These are phyloP conservation scores for Datura wrightii DNA, from an alignment of 257 asterid genomes.

Conservation along the genomic window DNA sequence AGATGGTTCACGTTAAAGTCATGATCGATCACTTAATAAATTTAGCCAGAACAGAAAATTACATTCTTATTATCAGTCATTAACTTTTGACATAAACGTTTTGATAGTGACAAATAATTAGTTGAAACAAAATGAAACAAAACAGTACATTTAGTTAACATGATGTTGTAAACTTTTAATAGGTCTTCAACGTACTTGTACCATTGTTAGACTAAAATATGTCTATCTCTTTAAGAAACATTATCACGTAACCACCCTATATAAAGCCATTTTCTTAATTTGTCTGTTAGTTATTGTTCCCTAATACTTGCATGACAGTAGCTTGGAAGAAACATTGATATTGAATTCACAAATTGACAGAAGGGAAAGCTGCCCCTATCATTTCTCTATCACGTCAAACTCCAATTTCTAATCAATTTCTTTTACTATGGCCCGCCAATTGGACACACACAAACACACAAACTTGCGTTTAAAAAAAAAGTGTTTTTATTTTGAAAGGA, in stretches of 20 bases:
- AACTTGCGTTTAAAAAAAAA: not conserved
- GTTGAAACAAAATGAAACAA: not conserved
- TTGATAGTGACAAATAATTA: not conserved
- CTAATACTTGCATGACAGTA: not conserved
- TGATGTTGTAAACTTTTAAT: not conserved
- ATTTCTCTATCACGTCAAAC: conserved; percentile 18
- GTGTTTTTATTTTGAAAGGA: not conserved
- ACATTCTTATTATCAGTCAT: no score
- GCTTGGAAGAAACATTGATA: not conserved
- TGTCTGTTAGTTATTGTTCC: not conserved
- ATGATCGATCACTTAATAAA: no score
- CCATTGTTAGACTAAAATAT: not conserved
- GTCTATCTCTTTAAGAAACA: not conserved
- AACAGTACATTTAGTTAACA: not conserved
- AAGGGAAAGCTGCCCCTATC: not conserved
- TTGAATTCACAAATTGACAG: not conserved
- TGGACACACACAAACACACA: not conserved
- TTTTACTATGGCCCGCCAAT: not conserved
- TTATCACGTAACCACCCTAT: not conserved
- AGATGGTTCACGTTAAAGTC: no score
- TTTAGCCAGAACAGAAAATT: no score
- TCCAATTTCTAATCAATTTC: not conserved
- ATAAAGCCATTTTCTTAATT: not conserved
- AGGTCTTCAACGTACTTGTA: not conserved
- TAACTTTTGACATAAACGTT: no score